Evolutionary conservation across 1,284 basidiomycete species (phyloP).

Genomic region (Apiotrichum akiyoshidainum): DNA sequence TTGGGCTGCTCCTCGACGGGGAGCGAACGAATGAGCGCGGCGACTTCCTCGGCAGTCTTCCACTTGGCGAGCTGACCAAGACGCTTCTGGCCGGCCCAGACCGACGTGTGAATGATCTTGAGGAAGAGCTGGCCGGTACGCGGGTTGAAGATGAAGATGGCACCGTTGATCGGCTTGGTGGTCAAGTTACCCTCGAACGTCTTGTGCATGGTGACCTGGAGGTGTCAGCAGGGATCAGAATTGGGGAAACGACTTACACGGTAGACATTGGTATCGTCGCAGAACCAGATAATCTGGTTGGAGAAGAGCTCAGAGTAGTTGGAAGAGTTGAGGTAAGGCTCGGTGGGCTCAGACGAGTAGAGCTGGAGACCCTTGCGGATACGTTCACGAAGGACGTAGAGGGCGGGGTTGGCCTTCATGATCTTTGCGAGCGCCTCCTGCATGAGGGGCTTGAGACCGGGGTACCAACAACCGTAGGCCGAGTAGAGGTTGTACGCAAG

Average conservation of each 20-base stretch:
- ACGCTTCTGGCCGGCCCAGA: constrained; percentile 99
- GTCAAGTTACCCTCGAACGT: constrained; percentile 99
- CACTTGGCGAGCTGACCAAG: constrained; percentile 98
- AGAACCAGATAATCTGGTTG: constrained; percentile 99
- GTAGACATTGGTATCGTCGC: constrained; percentile 99
- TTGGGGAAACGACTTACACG: constrained; percentile 58
- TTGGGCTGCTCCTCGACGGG: constrained; percentile 99
- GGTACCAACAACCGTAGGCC: constrained; percentile 99
- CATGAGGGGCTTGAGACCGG: constrained; percentile 93
- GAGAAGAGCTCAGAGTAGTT: constrained; percentile 95
- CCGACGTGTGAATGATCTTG: constrained; percentile 98
- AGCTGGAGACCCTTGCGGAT: constrained; percentile 97
- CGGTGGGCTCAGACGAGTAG: constrained; percentile 98
- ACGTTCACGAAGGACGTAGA: constrained; percentile 95
- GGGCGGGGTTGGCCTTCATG: constrained; percentile 80
- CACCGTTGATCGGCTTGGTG: constrained; percentile 99
- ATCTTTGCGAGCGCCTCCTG: constrained; percentile 99
- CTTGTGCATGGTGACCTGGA: constrained; percentile 90
- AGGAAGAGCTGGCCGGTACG: constrained; percentile 97
- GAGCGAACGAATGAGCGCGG: constrained; percentile 90
- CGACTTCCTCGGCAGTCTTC: constrained; percentile 97
- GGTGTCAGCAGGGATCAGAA: no score
- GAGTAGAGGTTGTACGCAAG: constrained; percentile 98
- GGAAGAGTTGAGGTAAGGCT: constrained; percentile 88
- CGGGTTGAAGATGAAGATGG: constrained; percentile 99